A percentile compares a stretch with the other conserved stretches of the same genome.
These are phyloP conservation scores for Alternaria postmessia DNA, from an alignment of 2,329 filamentous ascomycete genomes.

Conservation along the genomic window DNA sequence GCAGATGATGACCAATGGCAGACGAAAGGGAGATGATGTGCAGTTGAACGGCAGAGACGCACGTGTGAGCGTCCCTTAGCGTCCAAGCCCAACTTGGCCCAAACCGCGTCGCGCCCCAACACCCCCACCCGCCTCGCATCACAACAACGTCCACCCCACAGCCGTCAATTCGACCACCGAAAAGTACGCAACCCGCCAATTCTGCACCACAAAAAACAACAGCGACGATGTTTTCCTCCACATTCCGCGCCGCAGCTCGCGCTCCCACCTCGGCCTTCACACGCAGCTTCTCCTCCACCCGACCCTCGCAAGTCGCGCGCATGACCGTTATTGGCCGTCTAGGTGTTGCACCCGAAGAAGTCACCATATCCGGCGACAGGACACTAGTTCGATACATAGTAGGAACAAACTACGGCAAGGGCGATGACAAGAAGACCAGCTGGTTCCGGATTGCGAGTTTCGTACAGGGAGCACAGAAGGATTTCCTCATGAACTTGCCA, in stretches of 20 bases:
- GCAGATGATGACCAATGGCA: not conserved
- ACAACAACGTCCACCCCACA: conserved; percentile 13
- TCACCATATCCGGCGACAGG: conserved; percentile 75
- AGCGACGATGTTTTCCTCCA: conserved; percentile 40
- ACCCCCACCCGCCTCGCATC: conserved; percentile 17
- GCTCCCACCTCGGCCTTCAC: conserved; percentile 55
- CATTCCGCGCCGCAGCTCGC: conserved; percentile 61
- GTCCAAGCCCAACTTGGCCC: conserved; percentile 10
- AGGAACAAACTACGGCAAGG: conserved; percentile 71
- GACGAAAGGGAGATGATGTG: not conserved
- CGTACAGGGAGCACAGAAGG: conserved; percentile 71
- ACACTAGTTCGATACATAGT: conserved; percentile 81
- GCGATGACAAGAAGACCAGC: conserved; percentile 77
- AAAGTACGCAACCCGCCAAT: not conserved
- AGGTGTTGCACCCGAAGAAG: conserved; percentile 78
- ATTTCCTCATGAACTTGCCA: conserved; percentile 74
- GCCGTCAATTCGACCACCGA: conserved; percentile 7
- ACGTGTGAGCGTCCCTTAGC: conserved; percentile 11
- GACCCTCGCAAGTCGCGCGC: conserved; percentile 71
- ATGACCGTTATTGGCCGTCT: conserved; percentile 90
- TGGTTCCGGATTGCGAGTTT: conserved; percentile 88
- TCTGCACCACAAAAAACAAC: conserved; percentile 1
- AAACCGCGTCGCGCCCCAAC: conserved; percentile 28
- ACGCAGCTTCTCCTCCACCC: conserved; percentile 79
- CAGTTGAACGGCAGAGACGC: conserved; percentile 3